These are phyloP conservation scores for Parastagonospora nodorum DNA, from an alignment of 2,329 filamentous ascomycete species.

Conservation along the genomic window DNA sequence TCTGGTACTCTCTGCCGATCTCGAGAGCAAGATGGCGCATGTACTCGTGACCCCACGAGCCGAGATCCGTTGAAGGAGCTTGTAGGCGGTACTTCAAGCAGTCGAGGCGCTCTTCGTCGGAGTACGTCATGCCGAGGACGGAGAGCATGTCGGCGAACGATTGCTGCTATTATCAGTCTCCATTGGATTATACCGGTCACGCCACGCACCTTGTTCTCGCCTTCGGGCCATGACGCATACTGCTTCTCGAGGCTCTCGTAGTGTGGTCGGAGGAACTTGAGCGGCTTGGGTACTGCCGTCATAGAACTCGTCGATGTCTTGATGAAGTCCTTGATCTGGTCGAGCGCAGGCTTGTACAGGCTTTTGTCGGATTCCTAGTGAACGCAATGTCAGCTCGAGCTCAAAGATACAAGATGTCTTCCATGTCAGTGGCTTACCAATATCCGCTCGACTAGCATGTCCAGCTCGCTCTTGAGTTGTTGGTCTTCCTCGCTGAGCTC, in stretches of 20 bases:
- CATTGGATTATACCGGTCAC: too few relatives aligned
- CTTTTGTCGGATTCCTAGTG: constrained; percentile 79
- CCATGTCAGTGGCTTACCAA: constrained; percentile 60
- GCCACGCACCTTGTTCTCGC: constrained; percentile 74
- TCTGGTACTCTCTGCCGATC: constrained; percentile 92
- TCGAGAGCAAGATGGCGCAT: constrained; percentile 93
- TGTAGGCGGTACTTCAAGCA: constrained; percentile 94
- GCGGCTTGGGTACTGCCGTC: constrained; percentile 97
- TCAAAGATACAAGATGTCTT: constrained; percentile 10
- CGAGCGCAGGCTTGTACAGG: constrained; percentile 89
- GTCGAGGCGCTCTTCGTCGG: constrained; percentile 93
- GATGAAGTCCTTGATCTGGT: constrained; percentile 97
- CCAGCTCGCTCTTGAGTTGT: constrained; percentile 95
- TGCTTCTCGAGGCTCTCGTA: constrained; percentile 87
- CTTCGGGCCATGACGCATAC: constrained; percentile 86
- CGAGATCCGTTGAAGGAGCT: constrained; percentile 87
- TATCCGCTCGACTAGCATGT: constrained; percentile 96
- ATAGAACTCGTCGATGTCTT: constrained; percentile 99
- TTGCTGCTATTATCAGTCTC: constrained; percentile 51
- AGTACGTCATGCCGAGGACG: constrained; percentile 98
- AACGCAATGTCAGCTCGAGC: constrained; percentile 29
- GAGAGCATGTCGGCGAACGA: constrained; percentile 93
- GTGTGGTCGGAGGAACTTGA: constrained; percentile 97
- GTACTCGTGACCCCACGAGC: constrained; percentile 98
- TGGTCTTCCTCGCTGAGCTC: constrained; percentile 98